phyloP scores from a whole-genome alignment of 2,329 filamentous ascomycete species.

The Curvularia eragrostidis region DNA sequence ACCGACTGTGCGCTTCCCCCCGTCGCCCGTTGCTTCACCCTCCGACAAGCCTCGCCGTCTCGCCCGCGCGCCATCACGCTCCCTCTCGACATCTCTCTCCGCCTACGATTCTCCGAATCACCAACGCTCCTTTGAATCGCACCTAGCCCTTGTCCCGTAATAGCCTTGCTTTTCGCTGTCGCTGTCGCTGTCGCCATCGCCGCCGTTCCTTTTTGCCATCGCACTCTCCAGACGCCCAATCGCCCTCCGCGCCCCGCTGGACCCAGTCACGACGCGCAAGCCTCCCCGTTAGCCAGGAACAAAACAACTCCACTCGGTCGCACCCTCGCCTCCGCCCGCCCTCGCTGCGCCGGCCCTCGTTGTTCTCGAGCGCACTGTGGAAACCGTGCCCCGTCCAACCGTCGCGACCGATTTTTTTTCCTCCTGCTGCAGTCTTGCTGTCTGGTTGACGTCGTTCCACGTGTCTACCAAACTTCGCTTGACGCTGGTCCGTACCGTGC shows the following conservation, averaged over 20 bases:
- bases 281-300: constrained; percentile 32
- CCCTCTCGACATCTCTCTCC: constrained; percentile 24
- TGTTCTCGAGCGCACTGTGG: constrained; percentile 15
- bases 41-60: constrained; percentile 23
- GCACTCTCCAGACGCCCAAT: constrained; percentile 12
- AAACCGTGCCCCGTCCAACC: constrained; percentile 6
- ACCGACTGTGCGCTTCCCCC: constrained; percentile 42
- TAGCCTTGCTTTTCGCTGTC: constrained; percentile 26
- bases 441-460: neutral
- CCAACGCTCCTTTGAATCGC: constrained; percentile 42
- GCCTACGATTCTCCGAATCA: constrained; percentile 46
- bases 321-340: neutral
- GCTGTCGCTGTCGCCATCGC: too few relatives aligned
- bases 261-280: constrained; percentile 32
- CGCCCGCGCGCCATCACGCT: constrained; percentile 41
- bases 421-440: constrained; percentile 14
- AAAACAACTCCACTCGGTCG: constrained; percentile 25
- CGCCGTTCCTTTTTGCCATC: constrained; percentile 18
- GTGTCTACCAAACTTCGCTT: constrained; percentile 27
- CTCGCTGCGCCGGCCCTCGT: constrained; percentile 1
- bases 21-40: constrained; percentile 23
- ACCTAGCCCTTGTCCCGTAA: constrained; percentile 23
- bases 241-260: constrained; percentile 16
- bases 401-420: constrained; percentile 22
- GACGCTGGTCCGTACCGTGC: constrained; percentile 25